These are phyloP conservation scores for Rhizopogon rudus DNA, from an alignment of 768 basidiomycete genomes.

Conservation along the genomic window DNA sequence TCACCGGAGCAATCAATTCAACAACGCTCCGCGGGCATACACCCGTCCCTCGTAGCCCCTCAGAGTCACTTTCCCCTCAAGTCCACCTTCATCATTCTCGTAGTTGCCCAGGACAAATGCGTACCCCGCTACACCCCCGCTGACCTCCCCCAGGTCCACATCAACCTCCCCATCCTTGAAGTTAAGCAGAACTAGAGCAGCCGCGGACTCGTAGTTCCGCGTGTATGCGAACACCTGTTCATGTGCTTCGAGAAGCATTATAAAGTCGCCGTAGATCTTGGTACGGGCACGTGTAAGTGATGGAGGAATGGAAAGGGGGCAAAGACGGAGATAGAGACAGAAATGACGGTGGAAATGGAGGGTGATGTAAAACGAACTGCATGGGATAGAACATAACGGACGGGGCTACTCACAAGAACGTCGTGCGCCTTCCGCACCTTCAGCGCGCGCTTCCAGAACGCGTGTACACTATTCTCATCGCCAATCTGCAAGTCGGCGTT, in stretches of 20 bases:
- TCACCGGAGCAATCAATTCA: neutral
- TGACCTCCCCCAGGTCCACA: conserved; percentile 4
- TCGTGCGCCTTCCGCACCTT: conserved; percentile 39
- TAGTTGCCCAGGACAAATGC: conserved; percentile 25
- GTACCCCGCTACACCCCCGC: conserved; percentile 3
- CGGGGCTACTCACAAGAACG: neutral
- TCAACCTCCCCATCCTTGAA: conserved; percentile 30
- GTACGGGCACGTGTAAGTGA: neutral
- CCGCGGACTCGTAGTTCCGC: conserved; percentile 29
- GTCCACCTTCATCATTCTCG: neutral
- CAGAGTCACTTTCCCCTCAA: conserved; percentile 7
- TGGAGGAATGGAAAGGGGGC: neutral
- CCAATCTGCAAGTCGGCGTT: conserved; percentile 46
- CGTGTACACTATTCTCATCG: conserved; percentile 47
- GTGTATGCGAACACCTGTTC: conserved; percentile 52
- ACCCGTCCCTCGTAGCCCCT: conserved; percentile 27
- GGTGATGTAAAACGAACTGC: neutral
- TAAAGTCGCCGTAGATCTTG: conserved; percentile 61
- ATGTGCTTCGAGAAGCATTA: conserved; percentile 39
- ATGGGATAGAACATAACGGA: neutral
- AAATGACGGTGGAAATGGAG: neutral
- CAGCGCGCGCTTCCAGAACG: conserved; percentile 60
- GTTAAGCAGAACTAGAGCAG: conserved; percentile 43
- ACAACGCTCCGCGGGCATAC: conserved; percentile 9
- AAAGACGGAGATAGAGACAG: neutral